phyloP scores from a whole-genome alignment of 164 flowering plant genomes.

The Nelumbo lutea region DNA sequence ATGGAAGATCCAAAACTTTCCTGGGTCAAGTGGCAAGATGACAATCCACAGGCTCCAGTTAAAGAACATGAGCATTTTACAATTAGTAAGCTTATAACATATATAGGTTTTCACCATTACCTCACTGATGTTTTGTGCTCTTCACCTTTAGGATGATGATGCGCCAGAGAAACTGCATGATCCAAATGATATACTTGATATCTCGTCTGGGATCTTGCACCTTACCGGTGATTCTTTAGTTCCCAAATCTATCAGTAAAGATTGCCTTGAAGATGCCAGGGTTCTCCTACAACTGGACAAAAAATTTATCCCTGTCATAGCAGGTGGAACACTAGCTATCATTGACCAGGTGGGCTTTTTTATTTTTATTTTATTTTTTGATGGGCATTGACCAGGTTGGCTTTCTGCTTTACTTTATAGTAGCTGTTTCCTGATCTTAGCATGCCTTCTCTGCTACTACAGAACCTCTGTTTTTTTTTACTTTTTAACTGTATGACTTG shows the following conservation, averaged over 20 bases:
- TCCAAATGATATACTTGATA: conserved; percentile 52
- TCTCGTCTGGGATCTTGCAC: conserved; percentile 67
- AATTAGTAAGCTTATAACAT: not conserved
- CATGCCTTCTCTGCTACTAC: not conserved
- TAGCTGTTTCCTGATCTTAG: not conserved
- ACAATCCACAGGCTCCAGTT: conserved; percentile 28
- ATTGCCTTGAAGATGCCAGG: conserved; percentile 56
- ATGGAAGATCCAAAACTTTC: conserved; percentile 20
- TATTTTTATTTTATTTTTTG: not conserved
- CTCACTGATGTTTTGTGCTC: not conserved
- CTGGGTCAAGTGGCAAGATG: conserved; percentile 53
- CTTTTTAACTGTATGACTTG: not conserved
- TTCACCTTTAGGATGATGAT: conserved; percentile 31
- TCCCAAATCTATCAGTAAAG: conserved; percentile 64
- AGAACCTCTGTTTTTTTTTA: too few relatives aligned
- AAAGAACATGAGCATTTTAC: conserved; percentile 21
- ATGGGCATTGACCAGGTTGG: conserved; percentile 72
- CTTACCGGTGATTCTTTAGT: conserved; percentile 63
- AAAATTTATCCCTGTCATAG: conserved; percentile 83
- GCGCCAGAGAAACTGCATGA: conserved; percentile 16
- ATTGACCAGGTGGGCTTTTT: conserved; percentile 73
- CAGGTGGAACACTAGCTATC: conserved; percentile 59
- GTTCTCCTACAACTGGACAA: conserved; percentile 85
- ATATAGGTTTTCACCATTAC: not conserved
- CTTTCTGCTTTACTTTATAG: not conserved